Base-by-base conservation (phyloP, 2,329 filamentous ascomycete species). In the Fusarium sp. region DNA sequence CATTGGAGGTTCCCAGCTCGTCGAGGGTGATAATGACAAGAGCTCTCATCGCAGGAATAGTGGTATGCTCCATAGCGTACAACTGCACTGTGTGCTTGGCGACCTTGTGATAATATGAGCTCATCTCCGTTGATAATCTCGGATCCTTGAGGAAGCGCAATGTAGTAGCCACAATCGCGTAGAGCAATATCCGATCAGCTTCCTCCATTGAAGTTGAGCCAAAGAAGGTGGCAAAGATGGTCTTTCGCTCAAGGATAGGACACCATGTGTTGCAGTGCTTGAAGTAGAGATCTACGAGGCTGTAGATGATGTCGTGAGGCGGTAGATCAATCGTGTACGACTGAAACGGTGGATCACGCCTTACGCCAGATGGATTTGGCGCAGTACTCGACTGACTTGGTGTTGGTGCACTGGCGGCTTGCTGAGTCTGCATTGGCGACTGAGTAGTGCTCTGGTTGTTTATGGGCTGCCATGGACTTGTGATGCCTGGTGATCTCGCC, bases 201-300 rank as follows among this genome's bases (percentile, higher is more conserved):
- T 85, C 83, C 39, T 76, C 78, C 36, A 85, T 70, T 0, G 81
- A 82, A 2, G 83, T 83, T 12, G 83, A 82, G 4, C 83, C 83
- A 44, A 85, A 85, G 63, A 85, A 82, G 26, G 75, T 78, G 4
- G 80, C 75, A 75, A 84, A 82, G 20, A 82, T 85, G 0, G 84
- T 82, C 63, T 85, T 84, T 13, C 84, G 81, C 48, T 85, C 84
- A 17, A 85, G 80, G 18, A 85, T 84, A 0, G 84, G 84, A 56
- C 84, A 85, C 89, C 89, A 91, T 0, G 89, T 89, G 73, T 90
- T 90, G 78, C 90, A 88, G 77, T 91, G 89, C 74, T 90, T 90
- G 82, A 91, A 91, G 80, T 89, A 91, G 13, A 91, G 81, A 69
- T 90, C 89, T 22, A 90, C 88, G 5, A 91, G 81, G 6, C 86